These are phyloP conservation scores for Yamadazyma friedrichii DNA, from an alignment of 1,139 yeast genomes.

Conservation along the genomic window DNA sequence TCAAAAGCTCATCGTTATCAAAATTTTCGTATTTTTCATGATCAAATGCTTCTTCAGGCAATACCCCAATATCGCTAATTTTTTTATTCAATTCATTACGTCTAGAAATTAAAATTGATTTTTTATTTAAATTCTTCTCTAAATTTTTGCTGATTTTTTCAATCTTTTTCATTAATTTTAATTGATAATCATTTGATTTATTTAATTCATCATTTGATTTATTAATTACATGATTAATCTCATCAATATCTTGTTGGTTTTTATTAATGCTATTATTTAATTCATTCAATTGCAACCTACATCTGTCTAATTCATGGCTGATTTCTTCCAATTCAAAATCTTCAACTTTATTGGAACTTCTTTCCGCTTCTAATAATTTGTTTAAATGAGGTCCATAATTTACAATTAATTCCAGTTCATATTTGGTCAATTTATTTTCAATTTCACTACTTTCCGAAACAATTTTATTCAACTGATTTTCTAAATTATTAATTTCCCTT, in stretches of 20 bases:
- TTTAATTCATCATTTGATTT: conserved; percentile 41
- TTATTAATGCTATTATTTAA: conserved; percentile 19
- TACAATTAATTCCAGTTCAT: conserved; percentile 59
- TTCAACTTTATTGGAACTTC: conserved; percentile 24
- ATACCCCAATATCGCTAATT: conserved; percentile 79
- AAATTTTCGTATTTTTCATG: conserved; percentile 38
- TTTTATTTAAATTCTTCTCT: conserved; percentile 65
- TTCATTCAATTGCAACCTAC: conserved; percentile 23
- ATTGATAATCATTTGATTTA: conserved; percentile 58
- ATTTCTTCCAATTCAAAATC: conserved; percentile 42
- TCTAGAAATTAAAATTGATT: conserved; percentile 57
- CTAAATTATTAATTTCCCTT: conserved; percentile 37
- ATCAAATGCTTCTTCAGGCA: conserved; percentile 81
- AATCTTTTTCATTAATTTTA: conserved; percentile 50
- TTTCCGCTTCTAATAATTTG: conserved; percentile 26
- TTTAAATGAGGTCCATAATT: conserved; percentile 36
- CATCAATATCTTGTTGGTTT: conserved; percentile 22
- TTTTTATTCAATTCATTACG: conserved; percentile 72
- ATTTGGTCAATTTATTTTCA: conserved; percentile 50
- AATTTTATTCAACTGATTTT: conserved; percentile 39
- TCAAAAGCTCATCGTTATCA: conserved; percentile 54
- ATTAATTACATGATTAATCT: conserved; percentile 31
- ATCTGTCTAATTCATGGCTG: conserved; percentile 23
- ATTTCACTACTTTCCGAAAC: conserved; percentile 45
- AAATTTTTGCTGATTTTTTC: conserved; percentile 65